Base-by-base conservation (phyloP, 768 basidiomycete genomes). In the Paxillus ammoniavirescens region DNA sequence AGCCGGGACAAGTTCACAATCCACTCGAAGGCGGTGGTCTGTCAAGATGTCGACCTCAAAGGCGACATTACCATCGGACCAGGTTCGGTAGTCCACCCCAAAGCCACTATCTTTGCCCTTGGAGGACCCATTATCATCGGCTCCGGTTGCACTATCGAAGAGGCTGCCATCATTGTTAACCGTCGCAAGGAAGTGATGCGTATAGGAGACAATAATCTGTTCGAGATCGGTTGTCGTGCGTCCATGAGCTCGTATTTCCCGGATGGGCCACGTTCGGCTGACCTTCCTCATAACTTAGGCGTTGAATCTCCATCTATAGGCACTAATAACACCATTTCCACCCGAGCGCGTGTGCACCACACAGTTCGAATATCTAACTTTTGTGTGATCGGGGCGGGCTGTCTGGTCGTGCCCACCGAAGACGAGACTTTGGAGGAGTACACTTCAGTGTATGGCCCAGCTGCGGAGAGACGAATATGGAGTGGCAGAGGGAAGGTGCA, bases 31-130 rank as follows among this genome's bases (percentile, higher is more conserved):
- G 89, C 93, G 6, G 80, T 96, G 45, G 89, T 98, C 28, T 93
- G 91, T 66, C 89, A 93, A 65, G 94, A 97, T 74, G 91, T 92
- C 30, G 94, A 98, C 57, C 78, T 98, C 61, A 91, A 92, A 67
- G 96, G 97, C 47, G 89, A 94, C 63, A 90, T 96, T 50, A 95
- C 93, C 17, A 89, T 99, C 53, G 94, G 93, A 26, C 78, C 90
- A 66, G 89, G 91, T 84, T 87, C 88, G 0, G 85, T 98, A 50
- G 83, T 98, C 18, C 95, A 98, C 59, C 95, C 96, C 0, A 93
- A 95, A 67, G 93, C 91, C 1, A 92, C 92, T 21, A 91, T 98
- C 54, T 89, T 95, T 61, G 94, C 95, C 13, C 82, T 93, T 52
- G 86, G 84, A 8, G 95, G 93, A 0, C 90, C 93, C 2, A 95